Evolutionary conservation across 177 flowering plant genomes (phyloP).

Genomic region (Telopea speciosissima): DNA sequence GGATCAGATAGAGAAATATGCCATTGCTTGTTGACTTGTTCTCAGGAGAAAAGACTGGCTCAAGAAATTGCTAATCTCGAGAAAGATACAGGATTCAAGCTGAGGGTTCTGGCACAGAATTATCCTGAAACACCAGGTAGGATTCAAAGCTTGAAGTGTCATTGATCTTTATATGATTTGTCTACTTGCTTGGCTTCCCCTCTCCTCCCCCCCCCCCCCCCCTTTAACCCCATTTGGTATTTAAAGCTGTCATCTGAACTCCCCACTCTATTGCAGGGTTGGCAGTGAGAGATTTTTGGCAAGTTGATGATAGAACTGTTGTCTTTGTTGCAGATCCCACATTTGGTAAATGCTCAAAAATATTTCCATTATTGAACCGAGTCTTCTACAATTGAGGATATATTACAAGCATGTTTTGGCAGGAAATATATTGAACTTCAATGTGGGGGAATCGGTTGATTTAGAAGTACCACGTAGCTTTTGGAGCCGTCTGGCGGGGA

Average conservation of each 20-base stretch:
- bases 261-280: conserved; percentile 45
- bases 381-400: not conserved
- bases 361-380: not conserved
- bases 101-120: conserved; percentile 90
- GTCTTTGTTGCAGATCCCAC: conserved; percentile 96
- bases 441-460: conserved; percentile 84
- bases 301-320: conserved; percentile 90
- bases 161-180: not conserved
- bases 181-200: not conserved
- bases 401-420: conserved; percentile 13
- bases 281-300: conserved; percentile 89
- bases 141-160: not conserved
- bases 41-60: conserved; percentile 68
- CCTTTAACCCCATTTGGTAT: not conserved
- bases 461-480: conserved; percentile 89
- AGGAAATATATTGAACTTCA: conserved; percentile 92
- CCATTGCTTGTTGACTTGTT: conserved; percentile 3
- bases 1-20: not conserved
- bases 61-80: conserved; percentile 71
- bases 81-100: conserved; percentile 81
- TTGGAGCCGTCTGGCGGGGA: conserved; percentile 92
- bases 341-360: conserved; percentile 47
- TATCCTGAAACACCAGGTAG: conserved; percentile 98
- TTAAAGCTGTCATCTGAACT: not conserved
- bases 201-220: not conserved